These are phyloP conservation scores for Codiaeum variegatum DNA, from an alignment of 441 rosid genomes.

Conservation along the genomic window DNA sequence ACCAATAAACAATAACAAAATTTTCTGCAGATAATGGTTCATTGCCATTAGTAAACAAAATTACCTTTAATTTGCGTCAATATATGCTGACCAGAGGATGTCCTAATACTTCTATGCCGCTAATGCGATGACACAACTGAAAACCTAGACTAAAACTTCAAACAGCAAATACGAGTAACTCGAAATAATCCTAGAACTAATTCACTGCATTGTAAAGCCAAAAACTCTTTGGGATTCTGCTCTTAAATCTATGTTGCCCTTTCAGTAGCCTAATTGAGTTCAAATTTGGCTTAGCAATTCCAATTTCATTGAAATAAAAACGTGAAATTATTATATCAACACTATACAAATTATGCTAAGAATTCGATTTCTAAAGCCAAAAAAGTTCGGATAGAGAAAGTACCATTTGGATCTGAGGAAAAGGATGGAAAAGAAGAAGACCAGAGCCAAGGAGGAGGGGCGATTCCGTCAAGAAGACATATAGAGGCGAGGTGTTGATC, in stretches of 20 bases:
- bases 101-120: not conserved
- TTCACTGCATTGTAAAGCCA: not conserved
- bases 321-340: not conserved
- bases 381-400: not conserved
- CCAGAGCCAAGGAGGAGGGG: conserved; percentile 74
- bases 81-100: not conserved
- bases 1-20: not conserved
- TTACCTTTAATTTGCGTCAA: not conserved
- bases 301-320: not conserved
- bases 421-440: conserved; percentile 29
- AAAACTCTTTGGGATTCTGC: not conserved
- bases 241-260: not conserved
- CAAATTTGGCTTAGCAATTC: not conserved
- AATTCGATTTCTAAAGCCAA: not conserved
- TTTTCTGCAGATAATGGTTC: not conserved
- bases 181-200: not conserved
- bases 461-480: conserved; percentile 58
- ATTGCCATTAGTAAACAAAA: not conserved
- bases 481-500: conserved; percentile 71
- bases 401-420: conserved; percentile 39
- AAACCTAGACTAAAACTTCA: not conserved
- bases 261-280: not conserved
- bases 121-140: not conserved
- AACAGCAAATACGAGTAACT: not conserved
- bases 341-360: not conserved